These are phyloP conservation scores for Didymella keratinophila DNA, from an alignment of 2,329 filamentous ascomycete species.

Conservation along the genomic window DNA sequence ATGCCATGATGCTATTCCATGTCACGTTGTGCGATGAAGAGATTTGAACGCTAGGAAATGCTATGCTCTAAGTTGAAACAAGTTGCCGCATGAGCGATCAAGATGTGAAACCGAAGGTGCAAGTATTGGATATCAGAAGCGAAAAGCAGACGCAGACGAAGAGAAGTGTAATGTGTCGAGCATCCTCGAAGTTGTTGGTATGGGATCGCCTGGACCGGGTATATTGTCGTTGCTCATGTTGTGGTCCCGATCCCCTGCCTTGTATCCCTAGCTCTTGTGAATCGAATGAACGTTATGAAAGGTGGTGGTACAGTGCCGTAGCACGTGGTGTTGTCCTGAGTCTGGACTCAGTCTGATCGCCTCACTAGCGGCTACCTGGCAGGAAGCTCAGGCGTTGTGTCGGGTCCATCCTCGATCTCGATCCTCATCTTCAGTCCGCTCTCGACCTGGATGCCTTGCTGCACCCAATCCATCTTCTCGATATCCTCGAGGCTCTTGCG, in stretches of 20 bases:
- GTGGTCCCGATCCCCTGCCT: conserved; percentile 19
- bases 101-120: background rate
- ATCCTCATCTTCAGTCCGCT: conserved; percentile 62
- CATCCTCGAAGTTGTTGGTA: conserved; percentile 17
- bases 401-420: conserved; percentile 53
- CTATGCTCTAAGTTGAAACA: background rate
- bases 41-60: background rate
- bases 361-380: conserved; percentile 45
- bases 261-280: conserved; percentile 21
- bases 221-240: conserved; percentile 23
- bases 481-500: conserved; percentile 80
- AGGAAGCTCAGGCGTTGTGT: conserved; percentile 21
- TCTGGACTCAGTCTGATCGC: conserved; percentile 1
- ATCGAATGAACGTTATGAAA: conserved; percentile 15
- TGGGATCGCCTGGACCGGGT: conserved; percentile 19
- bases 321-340: background rate
- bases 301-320: conserved; percentile 10
- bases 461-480: conserved; percentile 77
- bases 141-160: background rate
- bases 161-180: conserved; percentile 10
- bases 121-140: conserved; percentile 21
- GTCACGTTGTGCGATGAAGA: background rate
- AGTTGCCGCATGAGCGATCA: background rate
- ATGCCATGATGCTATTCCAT: conserved; percentile 6
- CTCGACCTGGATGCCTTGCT: conserved; percentile 73